phyloP scores from a whole-genome alignment of 441 rosid species.

The Eugenia klotzschiana region DNA sequence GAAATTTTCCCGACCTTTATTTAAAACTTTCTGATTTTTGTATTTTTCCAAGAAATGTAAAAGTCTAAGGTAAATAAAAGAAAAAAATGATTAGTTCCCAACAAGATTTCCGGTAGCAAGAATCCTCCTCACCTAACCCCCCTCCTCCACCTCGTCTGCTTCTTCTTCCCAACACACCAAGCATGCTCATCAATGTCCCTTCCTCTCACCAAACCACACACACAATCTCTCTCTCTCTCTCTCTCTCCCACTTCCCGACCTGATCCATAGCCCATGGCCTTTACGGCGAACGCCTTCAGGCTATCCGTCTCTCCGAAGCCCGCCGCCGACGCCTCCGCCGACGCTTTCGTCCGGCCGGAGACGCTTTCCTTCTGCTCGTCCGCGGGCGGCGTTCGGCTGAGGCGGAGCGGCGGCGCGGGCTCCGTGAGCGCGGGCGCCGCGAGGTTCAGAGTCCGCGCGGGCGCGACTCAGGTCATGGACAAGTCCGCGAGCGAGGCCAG shows the following conservation, averaged over 20 bases:
- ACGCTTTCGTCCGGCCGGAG: slow-evolving; percentile 7
- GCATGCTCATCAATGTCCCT: neutral
- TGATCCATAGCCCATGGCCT: slow-evolving; percentile 33
- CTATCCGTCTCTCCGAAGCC: slow-evolving; percentile 21
- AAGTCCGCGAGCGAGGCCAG: slow-evolving; percentile 23
- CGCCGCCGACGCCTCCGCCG: slow-evolving; percentile 6
- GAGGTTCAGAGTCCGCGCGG: slow-evolving; percentile 23
- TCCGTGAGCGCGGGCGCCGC: neutral
- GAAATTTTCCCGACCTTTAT: too few species aligned
- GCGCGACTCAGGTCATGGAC: slow-evolving; percentile 49
- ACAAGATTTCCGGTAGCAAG: neutral
- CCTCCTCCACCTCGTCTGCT: neutral
- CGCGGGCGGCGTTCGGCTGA: slow-evolving; percentile 6
- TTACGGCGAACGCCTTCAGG: slow-evolving; percentile 32
- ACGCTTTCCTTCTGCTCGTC: slow-evolving; percentile 19
- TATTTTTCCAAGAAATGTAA: neutral
- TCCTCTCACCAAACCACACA: neutral
- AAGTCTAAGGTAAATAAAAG: neutral
- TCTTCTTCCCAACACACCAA: neutral
- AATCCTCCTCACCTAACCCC: slow-evolving; percentile 12
- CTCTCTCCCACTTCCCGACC: neutral
- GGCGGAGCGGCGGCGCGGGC: slow-evolving; percentile 5
- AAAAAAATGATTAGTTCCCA: neutral
- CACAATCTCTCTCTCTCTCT: neutral
- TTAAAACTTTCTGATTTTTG: too few species aligned